phyloP scores from a whole-genome alignment of 345 rosid genomes.

The Streptanthus diversifolius region DNA sequence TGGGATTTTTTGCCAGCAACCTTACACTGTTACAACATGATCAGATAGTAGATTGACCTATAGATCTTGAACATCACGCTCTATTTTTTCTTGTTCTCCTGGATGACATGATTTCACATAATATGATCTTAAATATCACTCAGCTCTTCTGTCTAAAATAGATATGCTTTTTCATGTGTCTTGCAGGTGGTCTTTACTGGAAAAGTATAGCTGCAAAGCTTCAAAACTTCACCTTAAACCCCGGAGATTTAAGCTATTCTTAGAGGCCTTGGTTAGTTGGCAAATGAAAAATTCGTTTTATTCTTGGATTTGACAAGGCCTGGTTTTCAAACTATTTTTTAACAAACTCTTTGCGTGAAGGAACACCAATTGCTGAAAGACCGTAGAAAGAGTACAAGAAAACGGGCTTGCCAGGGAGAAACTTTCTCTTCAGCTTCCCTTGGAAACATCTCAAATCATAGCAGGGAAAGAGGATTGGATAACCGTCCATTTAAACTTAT shows the following conservation, averaged over 20 bases:
- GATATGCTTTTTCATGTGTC: constrained; percentile 7
- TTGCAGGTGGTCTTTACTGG: constrained; percentile 97
- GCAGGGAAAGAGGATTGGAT: constrained; percentile 62
- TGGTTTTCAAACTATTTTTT: constrained; percentile 29
- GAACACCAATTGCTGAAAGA: constrained; percentile 96
- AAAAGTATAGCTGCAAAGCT: constrained; percentile 96
- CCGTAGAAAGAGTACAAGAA: constrained; percentile 76
- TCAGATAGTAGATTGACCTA: constrained; percentile 11
- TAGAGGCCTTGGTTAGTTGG: constrained; percentile 92
- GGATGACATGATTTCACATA: background rate
- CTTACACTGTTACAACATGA: background rate
- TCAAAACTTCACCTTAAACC: constrained; percentile 99
- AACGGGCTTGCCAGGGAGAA: constrained; percentile 68
- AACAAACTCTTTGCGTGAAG: constrained; percentile 45
- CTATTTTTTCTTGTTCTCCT: background rate
- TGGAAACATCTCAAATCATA: constrained; percentile 54
- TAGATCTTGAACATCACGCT: background rate
- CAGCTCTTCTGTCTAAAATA: background rate
- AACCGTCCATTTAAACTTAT: constrained; percentile 59
- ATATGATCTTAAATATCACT: background rate
- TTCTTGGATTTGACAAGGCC: constrained; percentile 16
- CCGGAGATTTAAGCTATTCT: constrained; percentile 84
- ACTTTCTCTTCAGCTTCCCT: constrained; percentile 56
- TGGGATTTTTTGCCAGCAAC: background rate
- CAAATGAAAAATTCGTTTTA: constrained; percentile 10